Evolutionary conservation across 2,329 filamentous ascomycete genomes (phyloP), one percentile per base, ranked within the genome.

Genomic region (Diaporthe aspalathi): DNA sequence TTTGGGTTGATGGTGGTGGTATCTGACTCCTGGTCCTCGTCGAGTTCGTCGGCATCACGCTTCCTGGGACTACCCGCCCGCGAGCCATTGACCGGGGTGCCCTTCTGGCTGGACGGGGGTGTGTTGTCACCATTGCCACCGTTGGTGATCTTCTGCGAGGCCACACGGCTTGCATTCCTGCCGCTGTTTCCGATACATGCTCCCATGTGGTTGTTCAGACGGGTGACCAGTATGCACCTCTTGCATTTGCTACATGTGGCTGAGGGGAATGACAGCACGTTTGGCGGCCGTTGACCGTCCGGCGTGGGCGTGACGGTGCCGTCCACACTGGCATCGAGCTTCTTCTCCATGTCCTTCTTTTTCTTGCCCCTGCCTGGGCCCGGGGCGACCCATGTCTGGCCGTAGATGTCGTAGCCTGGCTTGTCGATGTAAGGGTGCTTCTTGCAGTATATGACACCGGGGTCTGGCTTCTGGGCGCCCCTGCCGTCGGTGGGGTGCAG

Each of bases 381-480:
- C 27, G 92, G 91, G 22, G 90, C 90, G 17, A 93, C 91, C 87
- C 93, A 95, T 35, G 92, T 93, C 81, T 94, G 93, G 65, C 92
- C 93, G 80, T 94, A 94, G 74, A 95, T 93, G 80, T 95, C 93
- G 82, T 91, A 92, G 72, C 92, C 92, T 2, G 90, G 86, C 79
- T 93, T 91, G 75, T 93, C 89, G 73, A 94, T 92, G 84, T 92
- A 95, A 0, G 93, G 92, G 73, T 92, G 90, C 74, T 91, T 90
- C 81, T 93, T 93, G 86, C 93, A 95, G 84, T 94, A 95, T 75
- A 91, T 89, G 75, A 91, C 84, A 74, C 87, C 85, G 0, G 92
- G 92, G 71, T 92, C 89, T 53, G 90, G 90, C 77, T 89, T 90
- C 77, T 83, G 83, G 16, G 90, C 87, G 56, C 91, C 91, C 76